Evolutionary conservation across 371 early-diverging fungal genomes (phyloP).

Genomic region (Mortierella sp.): DNA sequence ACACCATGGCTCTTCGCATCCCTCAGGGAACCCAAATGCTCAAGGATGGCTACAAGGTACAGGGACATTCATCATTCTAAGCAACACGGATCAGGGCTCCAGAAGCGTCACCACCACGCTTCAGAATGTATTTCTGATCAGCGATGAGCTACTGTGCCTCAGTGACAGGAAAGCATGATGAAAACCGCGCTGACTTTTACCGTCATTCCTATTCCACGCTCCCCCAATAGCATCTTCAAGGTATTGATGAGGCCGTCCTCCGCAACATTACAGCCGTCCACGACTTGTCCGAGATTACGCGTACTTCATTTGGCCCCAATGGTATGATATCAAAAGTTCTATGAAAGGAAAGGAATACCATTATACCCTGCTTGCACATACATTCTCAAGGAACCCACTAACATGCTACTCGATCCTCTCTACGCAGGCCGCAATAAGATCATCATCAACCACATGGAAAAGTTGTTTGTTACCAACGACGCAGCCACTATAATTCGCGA

Average conservation of each 20-base stretch:
- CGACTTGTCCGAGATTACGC: constrained; percentile 91
- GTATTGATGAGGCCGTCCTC: constrained; percentile 96
- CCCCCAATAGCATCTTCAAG: constrained; percentile 85
- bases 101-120: not conserved
- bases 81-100: not conserved
- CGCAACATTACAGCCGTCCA: constrained; percentile 95
- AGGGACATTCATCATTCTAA: not conserved
- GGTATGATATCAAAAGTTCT: constrained; percentile 64
- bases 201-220: constrained; percentile 2
- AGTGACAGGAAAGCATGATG: not conserved
- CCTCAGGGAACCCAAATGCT: constrained; percentile 94
- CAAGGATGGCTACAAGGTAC: constrained; percentile 97
- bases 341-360: no score
- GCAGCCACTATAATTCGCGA: constrained; percentile 99
- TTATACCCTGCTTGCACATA: not conserved
- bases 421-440: constrained; percentile 97
- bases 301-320: constrained; percentile 97
- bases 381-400: not conserved
- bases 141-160: constrained; percentile 6
- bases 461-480: constrained; percentile 99
- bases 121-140: constrained; percentile 9
- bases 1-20: constrained; percentile 91
- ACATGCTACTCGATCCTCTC: not conserved
- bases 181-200: constrained; percentile 9
- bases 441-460: constrained; percentile 98